These are phyloP conservation scores for Leishmania turanica DNA, from an alignment of 208 protist genomes.

Conservation along the genomic window DNA sequence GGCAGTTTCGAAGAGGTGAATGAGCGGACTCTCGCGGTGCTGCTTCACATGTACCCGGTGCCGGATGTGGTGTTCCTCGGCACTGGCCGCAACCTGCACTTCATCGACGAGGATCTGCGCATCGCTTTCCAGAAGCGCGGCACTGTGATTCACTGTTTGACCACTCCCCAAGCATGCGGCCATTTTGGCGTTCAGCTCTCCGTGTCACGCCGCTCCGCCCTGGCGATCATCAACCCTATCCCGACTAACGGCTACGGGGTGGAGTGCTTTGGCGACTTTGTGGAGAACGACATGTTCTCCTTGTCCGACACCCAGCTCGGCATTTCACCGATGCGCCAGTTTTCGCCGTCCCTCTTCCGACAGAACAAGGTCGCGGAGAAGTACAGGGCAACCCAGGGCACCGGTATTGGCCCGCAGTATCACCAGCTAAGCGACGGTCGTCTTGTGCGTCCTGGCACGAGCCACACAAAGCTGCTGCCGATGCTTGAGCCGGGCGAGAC, in stretches of 20 bases:
- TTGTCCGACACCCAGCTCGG: slow-evolving; percentile 85
- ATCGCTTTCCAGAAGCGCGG: slow-evolving; percentile 89
- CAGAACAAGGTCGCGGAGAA: slow-evolving; percentile 85
- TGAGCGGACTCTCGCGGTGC: slow-evolving; percentile 79
- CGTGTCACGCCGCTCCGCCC: slow-evolving; percentile 72
- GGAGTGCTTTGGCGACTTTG: slow-evolving; percentile 91
- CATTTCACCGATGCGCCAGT: slow-evolving; percentile 78
- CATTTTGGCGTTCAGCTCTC: slow-evolving; percentile 88
- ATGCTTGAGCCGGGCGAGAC: slow-evolving; percentile 85
- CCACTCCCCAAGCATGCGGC: slow-evolving; percentile 81
- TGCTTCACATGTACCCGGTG: slow-evolving; percentile 88
- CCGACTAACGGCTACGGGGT: slow-evolving; percentile 88
- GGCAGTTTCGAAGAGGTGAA: slow-evolving; percentile 90
- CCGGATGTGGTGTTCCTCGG: slow-evolving; percentile 89
- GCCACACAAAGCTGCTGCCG: slow-evolving; percentile 81
- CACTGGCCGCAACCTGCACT: slow-evolving; percentile 85
- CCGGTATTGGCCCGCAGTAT: slow-evolving; percentile 83
- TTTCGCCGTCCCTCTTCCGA: slow-evolving; percentile 70
- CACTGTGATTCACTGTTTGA: slow-evolving; percentile 86
- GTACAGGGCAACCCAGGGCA: slow-evolving; percentile 87
- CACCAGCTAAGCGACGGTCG: slow-evolving; percentile 83
- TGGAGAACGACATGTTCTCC: slow-evolving; percentile 91
- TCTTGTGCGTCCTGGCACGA: slow-evolving; percentile 82
- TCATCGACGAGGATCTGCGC: slow-evolving; percentile 88
- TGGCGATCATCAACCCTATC: slow-evolving; percentile 88